phyloP scores from a whole-genome alignment of 129 eudicot genomes.

The Pulicaria dysenterica region DNA sequence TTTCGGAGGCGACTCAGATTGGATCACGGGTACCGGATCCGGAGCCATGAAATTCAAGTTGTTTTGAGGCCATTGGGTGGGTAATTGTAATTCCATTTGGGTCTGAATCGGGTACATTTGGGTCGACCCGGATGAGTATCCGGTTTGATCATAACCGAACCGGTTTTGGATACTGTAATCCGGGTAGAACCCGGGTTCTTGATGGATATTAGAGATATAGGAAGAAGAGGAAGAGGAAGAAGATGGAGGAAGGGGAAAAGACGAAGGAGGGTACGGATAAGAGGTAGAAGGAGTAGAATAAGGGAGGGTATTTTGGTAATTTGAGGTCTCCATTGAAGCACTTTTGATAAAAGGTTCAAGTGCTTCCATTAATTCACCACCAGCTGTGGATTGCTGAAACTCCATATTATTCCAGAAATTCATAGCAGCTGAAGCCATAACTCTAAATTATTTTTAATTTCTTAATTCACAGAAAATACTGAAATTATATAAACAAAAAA shows the following conservation, averaged over 20 bases:
- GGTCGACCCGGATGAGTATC: constrained; percentile 44
- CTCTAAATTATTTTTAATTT: background rate
- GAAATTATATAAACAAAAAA: background rate
- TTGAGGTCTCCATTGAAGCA: constrained; percentile 34
- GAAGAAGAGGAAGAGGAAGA: constrained; percentile 30
- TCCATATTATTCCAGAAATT: constrained; percentile 50
- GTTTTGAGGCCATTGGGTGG: constrained; percentile 27
- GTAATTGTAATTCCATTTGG: constrained; percentile 18
- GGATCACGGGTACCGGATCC: constrained; percentile 49
- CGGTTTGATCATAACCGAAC: constrained; percentile 37
- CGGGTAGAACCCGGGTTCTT: constrained; percentile 43
- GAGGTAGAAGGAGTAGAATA: constrained; percentile 32
- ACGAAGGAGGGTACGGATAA: constrained; percentile 35
- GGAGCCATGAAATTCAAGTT: constrained; percentile 40
- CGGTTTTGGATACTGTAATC: constrained; percentile 39
- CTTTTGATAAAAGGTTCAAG: constrained; percentile 79
- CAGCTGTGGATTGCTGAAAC: constrained; percentile 35
- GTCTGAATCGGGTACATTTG: constrained; percentile 42
- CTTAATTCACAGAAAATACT: constrained; percentile 12
- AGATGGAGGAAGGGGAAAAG: constrained; percentile 14
- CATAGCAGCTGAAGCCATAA: constrained; percentile 61
- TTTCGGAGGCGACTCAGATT: constrained; percentile 50
- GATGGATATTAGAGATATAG: constrained; percentile 8
- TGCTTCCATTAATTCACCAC: constrained; percentile 78
- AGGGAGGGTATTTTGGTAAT: constrained; percentile 38